Conservation (phyloP, 2,329 filamentous ascomycete species). For the Aspergillus pseudonomiae region DNA sequence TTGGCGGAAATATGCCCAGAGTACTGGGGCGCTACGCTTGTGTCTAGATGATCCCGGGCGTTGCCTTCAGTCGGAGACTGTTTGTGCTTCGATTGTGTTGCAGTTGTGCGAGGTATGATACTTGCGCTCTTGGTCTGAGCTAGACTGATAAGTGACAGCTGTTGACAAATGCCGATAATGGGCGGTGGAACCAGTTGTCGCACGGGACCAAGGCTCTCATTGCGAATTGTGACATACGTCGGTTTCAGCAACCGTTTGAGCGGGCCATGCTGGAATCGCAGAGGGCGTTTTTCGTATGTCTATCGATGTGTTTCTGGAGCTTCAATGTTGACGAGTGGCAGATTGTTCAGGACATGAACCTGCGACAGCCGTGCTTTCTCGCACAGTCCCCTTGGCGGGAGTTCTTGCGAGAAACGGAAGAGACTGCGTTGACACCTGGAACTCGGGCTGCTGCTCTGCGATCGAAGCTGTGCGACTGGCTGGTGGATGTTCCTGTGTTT, state of each 20-base stretch:
- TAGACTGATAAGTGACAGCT: not conserved
- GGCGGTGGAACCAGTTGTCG: not conserved
- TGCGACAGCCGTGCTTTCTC: not conserved
- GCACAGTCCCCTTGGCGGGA: not conserved
- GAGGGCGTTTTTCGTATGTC: not conserved
- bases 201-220: not conserved
- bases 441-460: not conserved
- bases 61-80: not conserved
- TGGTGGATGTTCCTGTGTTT: not conserved
- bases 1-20: not conserved
- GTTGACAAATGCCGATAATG: not conserved
- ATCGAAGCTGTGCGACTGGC: not conserved
- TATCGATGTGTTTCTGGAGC: not conserved
- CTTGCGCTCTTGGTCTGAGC: too few species aligned
- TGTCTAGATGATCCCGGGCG: not conserved
- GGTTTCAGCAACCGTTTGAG: not conserved
- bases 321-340: not conserved
- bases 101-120: not conserved
- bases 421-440: not conserved
- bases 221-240: not conserved
- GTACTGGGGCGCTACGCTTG: not conserved
- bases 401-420: not conserved
- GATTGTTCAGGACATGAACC: not conserved
- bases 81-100: not conserved
- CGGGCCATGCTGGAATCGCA: not conserved